These are phyloP conservation scores for Schizopora paradoxa DNA, from an alignment of 1,284 basidiomycete species.

Conservation along the genomic window DNA sequence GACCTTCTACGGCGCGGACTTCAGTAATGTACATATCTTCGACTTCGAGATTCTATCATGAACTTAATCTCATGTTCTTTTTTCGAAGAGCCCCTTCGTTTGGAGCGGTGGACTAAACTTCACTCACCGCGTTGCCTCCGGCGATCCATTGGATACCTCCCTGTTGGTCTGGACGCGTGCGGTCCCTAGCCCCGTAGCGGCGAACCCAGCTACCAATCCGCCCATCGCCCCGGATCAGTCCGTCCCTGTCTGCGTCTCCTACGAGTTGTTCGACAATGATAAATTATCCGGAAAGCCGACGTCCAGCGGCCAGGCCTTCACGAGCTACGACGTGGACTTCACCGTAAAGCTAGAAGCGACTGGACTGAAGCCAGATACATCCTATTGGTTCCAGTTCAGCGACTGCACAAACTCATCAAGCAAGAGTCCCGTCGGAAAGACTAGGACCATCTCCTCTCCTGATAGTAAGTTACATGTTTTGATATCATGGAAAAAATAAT, in stretches of 20 bases:
- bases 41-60: background rate
- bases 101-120: slow-evolving; percentile 53
- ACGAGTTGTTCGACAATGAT: slow-evolving; percentile 38
- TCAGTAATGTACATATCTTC: slow-evolving; percentile 39
- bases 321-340: slow-evolving; percentile 60
- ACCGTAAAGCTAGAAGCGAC: slow-evolving; percentile 61
- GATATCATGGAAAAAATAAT: background rate
- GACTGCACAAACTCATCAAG: slow-evolving; percentile 48
- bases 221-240: slow-evolving; percentile 40
- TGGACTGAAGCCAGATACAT: slow-evolving; percentile 46
- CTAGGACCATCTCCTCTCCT: slow-evolving; percentile 43
- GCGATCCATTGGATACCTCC: slow-evolving; percentile 56
- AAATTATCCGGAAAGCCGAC: slow-evolving; percentile 35
- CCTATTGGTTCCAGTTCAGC: slow-evolving; percentile 57
- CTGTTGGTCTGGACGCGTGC: slow-evolving; percentile 62
- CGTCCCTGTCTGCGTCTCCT: slow-evolving; percentile 54
- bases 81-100: slow-evolving; percentile 41
- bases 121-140: slow-evolving; percentile 36
- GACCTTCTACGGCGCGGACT: slow-evolving; percentile 48
- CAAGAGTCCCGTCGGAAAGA: slow-evolving; percentile 43
- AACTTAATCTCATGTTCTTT: background rate
- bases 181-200: slow-evolving; percentile 30
- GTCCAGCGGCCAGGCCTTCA: slow-evolving; percentile 49
- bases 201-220: slow-evolving; percentile 22
- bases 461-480: slow-evolving; percentile 33